phyloP scores from a whole-genome alignment of 2,329 filamentous ascomycete species.

The Cercospora janseana region DNA sequence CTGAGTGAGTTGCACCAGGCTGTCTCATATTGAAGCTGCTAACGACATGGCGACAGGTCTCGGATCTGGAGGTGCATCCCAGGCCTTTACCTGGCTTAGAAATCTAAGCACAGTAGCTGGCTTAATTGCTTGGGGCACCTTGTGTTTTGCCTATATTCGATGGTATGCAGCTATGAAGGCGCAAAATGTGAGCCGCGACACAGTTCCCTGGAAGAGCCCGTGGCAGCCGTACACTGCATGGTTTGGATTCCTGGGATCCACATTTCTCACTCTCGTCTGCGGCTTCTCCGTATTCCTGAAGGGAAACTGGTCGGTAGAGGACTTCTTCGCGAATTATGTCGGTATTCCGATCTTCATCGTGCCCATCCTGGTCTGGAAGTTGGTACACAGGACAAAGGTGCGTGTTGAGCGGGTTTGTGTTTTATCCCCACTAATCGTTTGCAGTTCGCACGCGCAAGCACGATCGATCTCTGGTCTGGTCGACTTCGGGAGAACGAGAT shows the following conservation, averaged over 20 bases:
- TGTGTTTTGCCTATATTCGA: slow-evolving; percentile 48
- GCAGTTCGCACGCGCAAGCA: slow-evolving; percentile 1
- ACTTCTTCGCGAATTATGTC: slow-evolving; percentile 44
- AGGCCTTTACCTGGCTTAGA: slow-evolving; percentile 29
- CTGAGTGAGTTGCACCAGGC: slow-evolving; percentile 30
- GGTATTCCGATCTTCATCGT: slow-evolving; percentile 42
- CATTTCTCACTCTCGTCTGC: slow-evolving; percentile 31
- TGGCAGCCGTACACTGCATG: slow-evolving; percentile 25
- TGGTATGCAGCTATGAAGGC: slow-evolving; percentile 45
- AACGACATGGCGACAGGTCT: slow-evolving; percentile 4
- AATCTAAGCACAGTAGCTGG: slow-evolving; percentile 30
- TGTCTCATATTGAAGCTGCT: not conserved
- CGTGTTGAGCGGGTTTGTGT: not conserved
- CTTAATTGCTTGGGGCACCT: slow-evolving; percentile 28
- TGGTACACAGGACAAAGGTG: slow-evolving; percentile 4
- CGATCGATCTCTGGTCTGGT: not conserved
- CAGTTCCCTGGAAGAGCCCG: slow-evolving; percentile 31
- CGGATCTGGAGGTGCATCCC: slow-evolving; percentile 24
- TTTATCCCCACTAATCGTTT: not conserved
- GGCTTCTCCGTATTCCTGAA: slow-evolving; percentile 35
- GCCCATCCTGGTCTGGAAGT: slow-evolving; percentile 21
- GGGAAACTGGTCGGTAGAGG: slow-evolving; percentile 32
- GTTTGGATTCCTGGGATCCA: slow-evolving; percentile 20
- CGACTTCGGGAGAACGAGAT: not conserved
- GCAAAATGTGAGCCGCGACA: slow-evolving; percentile 40